Base-by-base conservation (phyloP, 1,284 basidiomycete genomes). In the Trametes polyzona region DNA sequence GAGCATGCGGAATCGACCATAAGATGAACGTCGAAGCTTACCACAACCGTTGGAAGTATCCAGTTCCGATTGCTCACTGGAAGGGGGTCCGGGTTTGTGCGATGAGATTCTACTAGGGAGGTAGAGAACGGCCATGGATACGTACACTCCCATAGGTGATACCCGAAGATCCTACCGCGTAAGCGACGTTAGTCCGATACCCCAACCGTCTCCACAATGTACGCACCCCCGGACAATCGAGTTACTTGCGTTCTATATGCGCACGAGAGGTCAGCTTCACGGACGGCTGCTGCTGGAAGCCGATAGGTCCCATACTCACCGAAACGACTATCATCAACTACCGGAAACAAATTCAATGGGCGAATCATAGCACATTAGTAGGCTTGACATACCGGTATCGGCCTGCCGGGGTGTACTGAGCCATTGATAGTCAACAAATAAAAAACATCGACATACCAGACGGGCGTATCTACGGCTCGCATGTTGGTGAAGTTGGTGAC, bases 321-420 rank as follows among this genome's bases (percentile, higher is more conserved):
- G 63, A 61, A 4, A 65, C 50, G n/a, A 67, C 56, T 40, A 67
- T 63, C 65, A 67, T 64, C 1, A 42, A 33, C 65, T 67, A 32
- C 1, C n/a, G 23, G 9, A 41, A 4, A 16, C 11, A 12, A 14
- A 12, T 16, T 14, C 1, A 16, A 26, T 19, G 16, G 23, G 23
- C 23, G 11, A 35, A 41, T 6, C 23, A 10, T 16, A 17, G 16
- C 11, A 6, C 40, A 19, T 8, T 26, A 12, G 11, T 24, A 26
- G 3, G 11, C 16, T 4, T 27, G 4, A 5, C 41, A 27, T 14
- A 27, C 41, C 2, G 41, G 16, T 29, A 42, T 42, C 7, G 41
- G 41, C 41, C 41, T 42, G 14, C 7, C 10, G 8, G 7, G 2
- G 6, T 17, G 6, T 21, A 5, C n/a, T 42, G 26, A 42, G 41